These are phyloP conservation scores for Cucurbita maxima DNA, from an alignment of 306 rosid species.

Conservation along the genomic window DNA sequence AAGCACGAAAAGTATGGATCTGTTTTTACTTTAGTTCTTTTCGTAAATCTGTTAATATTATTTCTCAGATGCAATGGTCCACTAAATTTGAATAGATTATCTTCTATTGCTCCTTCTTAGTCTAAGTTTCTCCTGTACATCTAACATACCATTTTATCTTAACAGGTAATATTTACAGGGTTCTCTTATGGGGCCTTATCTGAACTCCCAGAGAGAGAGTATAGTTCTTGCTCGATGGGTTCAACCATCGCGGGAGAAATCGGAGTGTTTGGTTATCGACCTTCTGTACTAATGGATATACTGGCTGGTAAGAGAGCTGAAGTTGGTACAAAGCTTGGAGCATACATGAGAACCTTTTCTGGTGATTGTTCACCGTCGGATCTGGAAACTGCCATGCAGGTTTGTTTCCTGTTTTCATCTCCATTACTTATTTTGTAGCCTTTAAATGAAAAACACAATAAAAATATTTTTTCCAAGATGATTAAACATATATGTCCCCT, in stretches of 20 bases:
- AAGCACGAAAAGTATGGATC: neutral
- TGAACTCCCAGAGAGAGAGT: slow-evolving; percentile 67
- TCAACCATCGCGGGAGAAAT: slow-evolving; percentile 94
- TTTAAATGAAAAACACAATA: neutral
- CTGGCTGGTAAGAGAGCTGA: slow-evolving; percentile 99
- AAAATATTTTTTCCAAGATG: neutral
- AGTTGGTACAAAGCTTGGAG: slow-evolving; percentile 85
- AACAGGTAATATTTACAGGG: slow-evolving; percentile 88
- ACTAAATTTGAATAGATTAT: neutral
- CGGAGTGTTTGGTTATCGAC: slow-evolving; percentile 90
- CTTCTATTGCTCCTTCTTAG: neutral
- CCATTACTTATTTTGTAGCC: neutral
- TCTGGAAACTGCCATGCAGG: slow-evolving; percentile 98
- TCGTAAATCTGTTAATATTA: neutral
- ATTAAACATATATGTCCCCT: neutral
- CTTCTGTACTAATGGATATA: slow-evolving; percentile 83
- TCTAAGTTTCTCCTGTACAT: neutral
- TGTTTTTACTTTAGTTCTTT: neutral
- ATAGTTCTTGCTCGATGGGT: slow-evolving; percentile 95
- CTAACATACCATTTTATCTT: slow-evolving; percentile 11
- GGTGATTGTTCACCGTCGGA: slow-evolving; percentile 95
- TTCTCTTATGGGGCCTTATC: slow-evolving; percentile 93
- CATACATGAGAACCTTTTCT: slow-evolving; percentile 87
- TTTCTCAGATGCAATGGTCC: neutral
- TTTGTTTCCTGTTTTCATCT: slow-evolving; percentile 17